Conservation (phyloP, 768 basidiomycete species). For the Melanogaster broomeanus region DNA sequence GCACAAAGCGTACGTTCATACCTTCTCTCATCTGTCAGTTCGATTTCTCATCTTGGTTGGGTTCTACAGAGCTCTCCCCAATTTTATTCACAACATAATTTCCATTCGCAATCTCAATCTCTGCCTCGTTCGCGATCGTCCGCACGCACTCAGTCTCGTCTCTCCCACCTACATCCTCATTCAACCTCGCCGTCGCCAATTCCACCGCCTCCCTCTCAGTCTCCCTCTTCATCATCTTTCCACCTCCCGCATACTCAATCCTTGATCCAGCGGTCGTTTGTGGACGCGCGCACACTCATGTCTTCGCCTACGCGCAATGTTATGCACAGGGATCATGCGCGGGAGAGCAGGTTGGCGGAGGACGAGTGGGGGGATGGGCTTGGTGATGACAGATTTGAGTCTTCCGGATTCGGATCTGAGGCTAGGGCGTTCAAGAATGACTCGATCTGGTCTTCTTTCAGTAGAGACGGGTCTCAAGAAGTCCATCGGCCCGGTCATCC, state of each 20-base stretch:
- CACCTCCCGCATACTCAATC: background rate
- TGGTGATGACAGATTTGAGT: background rate
- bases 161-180: conserved; percentile 1
- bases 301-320: background rate
- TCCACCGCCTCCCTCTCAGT: conserved; percentile 1
- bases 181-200: background rate
- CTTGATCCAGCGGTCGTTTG: too few species aligned
- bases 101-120: conserved; percentile 8
- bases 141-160: too few species aligned
- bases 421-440: conserved; percentile 18
- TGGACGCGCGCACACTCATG: too few species aligned
- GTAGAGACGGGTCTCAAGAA: too few species aligned
- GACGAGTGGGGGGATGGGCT: too few species aligned
- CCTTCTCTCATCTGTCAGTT: background rate
- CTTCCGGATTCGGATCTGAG: too few species aligned
- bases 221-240: background rate
- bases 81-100: background rate
- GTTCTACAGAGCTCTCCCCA: conserved; percentile 4
- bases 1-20: conserved; percentile 10
- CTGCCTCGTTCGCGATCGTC: conserved; percentile 5
- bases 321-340: conserved; percentile 14
- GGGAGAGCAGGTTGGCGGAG: conserved; percentile 3
- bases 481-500: too few species aligned
- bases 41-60: background rate
- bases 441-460: conserved; percentile 22